Percentiles rank a stretch among this genome's conserved stretches.
Evolutionary conservation across 257 asterid genomes (phyloP).

Genomic region (Craterostigma plantagineum): DNA sequence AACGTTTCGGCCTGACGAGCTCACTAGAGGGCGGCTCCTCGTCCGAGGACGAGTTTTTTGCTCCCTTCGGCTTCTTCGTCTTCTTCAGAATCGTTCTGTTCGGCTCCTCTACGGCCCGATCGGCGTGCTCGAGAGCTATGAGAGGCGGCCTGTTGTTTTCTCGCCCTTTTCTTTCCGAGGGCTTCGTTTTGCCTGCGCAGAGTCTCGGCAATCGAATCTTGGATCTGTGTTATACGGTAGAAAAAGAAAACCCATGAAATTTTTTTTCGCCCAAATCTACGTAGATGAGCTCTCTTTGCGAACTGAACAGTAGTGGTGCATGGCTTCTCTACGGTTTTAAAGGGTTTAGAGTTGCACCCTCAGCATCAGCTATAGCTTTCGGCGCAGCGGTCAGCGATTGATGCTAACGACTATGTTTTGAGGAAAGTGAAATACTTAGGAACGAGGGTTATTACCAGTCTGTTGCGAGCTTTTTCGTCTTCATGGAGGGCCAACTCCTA

Average conservation of each 20-base stretch:
- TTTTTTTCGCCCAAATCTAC: too few species aligned
- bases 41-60: conserved; percentile 80
- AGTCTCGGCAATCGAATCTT: conserved; percentile 86
- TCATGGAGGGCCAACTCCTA: conserved; percentile 94
- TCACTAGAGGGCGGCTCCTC: conserved; percentile 87
- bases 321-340: too few species aligned
- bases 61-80: too few species aligned
- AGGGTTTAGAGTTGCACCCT: too few species aligned
- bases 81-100: too few species aligned
- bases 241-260: background rate
- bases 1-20: conserved; percentile 47
- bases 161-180: conserved; percentile 69
- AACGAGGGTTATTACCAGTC: conserved; percentile 36
- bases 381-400: too few species aligned
- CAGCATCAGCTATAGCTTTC: too few species aligned
- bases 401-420: too few species aligned
- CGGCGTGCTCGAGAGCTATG: conserved; percentile 53
- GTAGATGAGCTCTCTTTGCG: too few species aligned
- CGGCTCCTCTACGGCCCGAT: conserved; percentile 32
- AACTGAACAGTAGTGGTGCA: too few species aligned
- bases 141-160: conserved; percentile 49
- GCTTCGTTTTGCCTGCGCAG: conserved; percentile 86
- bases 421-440: background rate
- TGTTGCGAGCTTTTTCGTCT: conserved; percentile 86
- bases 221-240: conserved; percentile 46